Evolutionary conservation across 768 basidiomycete genomes (phyloP), one percentile per base, ranked within the genome.

Genomic region (Lactarius hengduanensis): DNA sequence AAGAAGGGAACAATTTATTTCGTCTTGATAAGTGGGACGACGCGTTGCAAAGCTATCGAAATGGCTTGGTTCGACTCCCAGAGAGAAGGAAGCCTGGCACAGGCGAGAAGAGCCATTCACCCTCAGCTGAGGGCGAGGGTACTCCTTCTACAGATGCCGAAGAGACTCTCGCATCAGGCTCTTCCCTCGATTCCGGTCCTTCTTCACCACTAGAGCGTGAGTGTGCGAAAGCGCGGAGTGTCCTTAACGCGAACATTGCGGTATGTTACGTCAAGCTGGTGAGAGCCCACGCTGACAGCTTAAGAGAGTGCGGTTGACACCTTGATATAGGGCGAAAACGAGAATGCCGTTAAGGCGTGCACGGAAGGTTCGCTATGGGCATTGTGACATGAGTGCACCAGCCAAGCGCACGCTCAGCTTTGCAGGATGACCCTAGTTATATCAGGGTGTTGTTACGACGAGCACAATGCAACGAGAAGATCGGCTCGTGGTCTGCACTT

Each of bases 381-480:
- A 43, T 45, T 26, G 57, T 62, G 22, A 59, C 40, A 41, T 30
- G 26, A 64, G 59, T 55, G 20, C 26, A 57, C 56, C 45, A 58
- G 26, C 40, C 53, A 62, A 64, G 20, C 13, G 56, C 56, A 64
- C 38, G n/a, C 55, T 41, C 72, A 95, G 94, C 95, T 30, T 80
- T 99, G 20, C 76, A 81, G 38, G 92, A 98, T 72, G 91, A 97
- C 72, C 90, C 94, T 13, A 74, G 78, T 26, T 96, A 98, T 74
- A 75, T 90, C 70, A 98, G 96, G 77, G 96, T 90, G 0, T 79
- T 97, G 7, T 92, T 94, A 73, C 80, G 97, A 70, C 86, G 97
- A 20, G 95, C 95, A 15, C 73, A 83, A 22, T 92, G 91, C 8
- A 96, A 94, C 73, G 94, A 95, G 68, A 78, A 81, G 53, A 78